A percentile compares a stretch with the other conserved stretches of the same genome.
Conservation (phyloP, 495 filamentous ascomycete species). For the Xylaria intraflava region DNA sequence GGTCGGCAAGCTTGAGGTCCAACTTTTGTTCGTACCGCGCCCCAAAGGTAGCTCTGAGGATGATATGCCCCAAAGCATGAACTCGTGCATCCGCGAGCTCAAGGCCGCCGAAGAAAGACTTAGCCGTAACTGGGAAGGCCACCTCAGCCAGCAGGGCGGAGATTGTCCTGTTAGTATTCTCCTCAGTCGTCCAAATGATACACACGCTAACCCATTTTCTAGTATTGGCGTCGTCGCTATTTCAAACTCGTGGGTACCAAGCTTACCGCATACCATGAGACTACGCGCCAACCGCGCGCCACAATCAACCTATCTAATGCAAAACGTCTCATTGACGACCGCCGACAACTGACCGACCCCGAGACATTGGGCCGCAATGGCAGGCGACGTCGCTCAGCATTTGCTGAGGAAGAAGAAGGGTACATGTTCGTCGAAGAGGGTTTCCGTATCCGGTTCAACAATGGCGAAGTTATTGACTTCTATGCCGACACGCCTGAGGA, state of each 20-base stretch:
- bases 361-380: constrained; percentile 68
- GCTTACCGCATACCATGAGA: constrained; percentile 92
- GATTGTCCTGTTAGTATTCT: constrained; percentile 82
- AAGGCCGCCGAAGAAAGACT: constrained; percentile 74
- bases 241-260: constrained; percentile 90
- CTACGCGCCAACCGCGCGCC: constrained; percentile 87
- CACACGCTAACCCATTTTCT: not conserved
- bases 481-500: constrained; percentile 81
- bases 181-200: not conserved
- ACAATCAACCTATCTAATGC: constrained; percentile 96
- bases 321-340: constrained; percentile 87
- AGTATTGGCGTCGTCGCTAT: constrained; percentile 97
- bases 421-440: constrained; percentile 99
- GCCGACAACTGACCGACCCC: constrained; percentile 70
- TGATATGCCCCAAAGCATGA: constrained; percentile 99
- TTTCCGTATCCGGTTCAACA: constrained; percentile 95
- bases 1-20: constrained; percentile 86
- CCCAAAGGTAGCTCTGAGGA: constrained; percentile 84
- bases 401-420: constrained; percentile 96
- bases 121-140: constrained; percentile 72
- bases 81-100: constrained; percentile 84
- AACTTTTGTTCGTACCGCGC: constrained; percentile 88
- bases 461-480: constrained; percentile 97
- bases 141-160: constrained; percentile 90
- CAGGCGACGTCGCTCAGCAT: constrained; percentile 82